Evolutionary conservation across 1,284 basidiomycete species (phyloP), one percentile per base, ranked within the genome.

Genomic region (Austropuccinia psidii): DNA sequence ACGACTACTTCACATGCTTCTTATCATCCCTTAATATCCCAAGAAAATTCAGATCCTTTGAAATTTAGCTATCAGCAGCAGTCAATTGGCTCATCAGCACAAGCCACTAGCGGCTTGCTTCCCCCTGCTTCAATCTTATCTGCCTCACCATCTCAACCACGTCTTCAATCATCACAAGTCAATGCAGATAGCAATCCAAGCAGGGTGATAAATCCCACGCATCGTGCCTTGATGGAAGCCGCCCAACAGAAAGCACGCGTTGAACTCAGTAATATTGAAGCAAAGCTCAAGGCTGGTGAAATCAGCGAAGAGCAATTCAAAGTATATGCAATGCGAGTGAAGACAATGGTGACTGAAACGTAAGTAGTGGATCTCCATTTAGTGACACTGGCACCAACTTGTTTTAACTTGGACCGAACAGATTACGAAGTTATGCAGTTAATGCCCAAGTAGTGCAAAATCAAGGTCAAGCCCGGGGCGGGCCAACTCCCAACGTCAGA

Each of bases 211-310:
- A 17, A 21, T 35, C 33, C 64, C 19, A 41, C n/a, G 7, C 27
- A 52, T 50, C 24, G 19, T 8, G 8, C 52, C 29, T 37, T 68
- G 4, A 68, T 68, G 65, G 65, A 68, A 43, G 29, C 50, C 11
- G 65, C 65, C 6, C 65, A 68, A 17, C 8, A 4, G 19, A 52
- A 57, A 1, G 65, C 37, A 9, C 49, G 52, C 27, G 35, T 41
- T 52, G 47, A 68, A 35, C 17, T 57, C 1, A 7, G 4, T 8
- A 31, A 27, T n/a, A 43, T 68, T 27, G 52, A 68, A 17, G 35
- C 39, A 3, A 68, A 57, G 21, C 21, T 35, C 33, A 50, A 54
- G 37, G 37, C 43, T 15, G 64, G 64, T 8, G 64, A 67, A 54
- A 37, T 67, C 13, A 39, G 17, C 8, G 45, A 50, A 9, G 64